Evolutionary conservation across 371 early-diverging fungal species (phyloP).

Genomic region (Actinomortierella ambigua): DNA sequence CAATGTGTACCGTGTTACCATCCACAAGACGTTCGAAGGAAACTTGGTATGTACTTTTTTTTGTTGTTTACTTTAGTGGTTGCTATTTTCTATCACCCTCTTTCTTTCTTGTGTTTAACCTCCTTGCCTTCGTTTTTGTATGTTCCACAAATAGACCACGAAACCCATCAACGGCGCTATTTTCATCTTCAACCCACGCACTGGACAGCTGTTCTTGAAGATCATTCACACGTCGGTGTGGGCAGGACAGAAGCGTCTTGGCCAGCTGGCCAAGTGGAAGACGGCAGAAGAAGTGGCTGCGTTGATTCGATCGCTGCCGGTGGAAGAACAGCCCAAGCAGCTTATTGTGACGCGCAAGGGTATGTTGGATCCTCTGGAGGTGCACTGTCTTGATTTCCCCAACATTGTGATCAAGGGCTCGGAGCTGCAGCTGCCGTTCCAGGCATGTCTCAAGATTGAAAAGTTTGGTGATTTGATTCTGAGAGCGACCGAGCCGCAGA

Average conservation of each 20-base stretch:
- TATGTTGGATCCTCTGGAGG: slow-evolving; percentile 99
- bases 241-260: slow-evolving; percentile 98
- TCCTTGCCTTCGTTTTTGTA: slow-evolving; percentile 7
- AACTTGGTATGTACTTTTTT: slow-evolving; percentile 71
- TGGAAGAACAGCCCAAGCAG: slow-evolving; percentile 99
- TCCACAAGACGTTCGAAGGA: slow-evolving; percentile 99
- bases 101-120: not conserved
- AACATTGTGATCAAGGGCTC: slow-evolving; percentile 98
- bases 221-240: slow-evolving; percentile 99
- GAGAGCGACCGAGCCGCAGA: slow-evolving; percentile 97
- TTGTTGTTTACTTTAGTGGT: not conserved
- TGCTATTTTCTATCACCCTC: too few species aligned
- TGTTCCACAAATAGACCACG: slow-evolving; percentile 59
- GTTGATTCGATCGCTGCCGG: slow-evolving; percentile 96
- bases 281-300: slow-evolving; percentile 99
- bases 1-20: slow-evolving; percentile 98
- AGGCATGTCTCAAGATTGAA: slow-evolving; percentile 96
- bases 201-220: slow-evolving; percentile 98
- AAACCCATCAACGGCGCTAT: slow-evolving; percentile 99
- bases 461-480: slow-evolving; percentile 98
- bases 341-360: slow-evolving; percentile 98
- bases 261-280: slow-evolving; percentile 99
- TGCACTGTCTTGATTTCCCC: slow-evolving; percentile 93
- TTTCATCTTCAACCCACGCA: slow-evolving; percentile 98
- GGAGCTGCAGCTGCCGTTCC: slow-evolving; percentile 96